Evolutionary conservation across 345 rosid species (phyloP).

Genomic region (Streptanthus diversifolius): DNA sequence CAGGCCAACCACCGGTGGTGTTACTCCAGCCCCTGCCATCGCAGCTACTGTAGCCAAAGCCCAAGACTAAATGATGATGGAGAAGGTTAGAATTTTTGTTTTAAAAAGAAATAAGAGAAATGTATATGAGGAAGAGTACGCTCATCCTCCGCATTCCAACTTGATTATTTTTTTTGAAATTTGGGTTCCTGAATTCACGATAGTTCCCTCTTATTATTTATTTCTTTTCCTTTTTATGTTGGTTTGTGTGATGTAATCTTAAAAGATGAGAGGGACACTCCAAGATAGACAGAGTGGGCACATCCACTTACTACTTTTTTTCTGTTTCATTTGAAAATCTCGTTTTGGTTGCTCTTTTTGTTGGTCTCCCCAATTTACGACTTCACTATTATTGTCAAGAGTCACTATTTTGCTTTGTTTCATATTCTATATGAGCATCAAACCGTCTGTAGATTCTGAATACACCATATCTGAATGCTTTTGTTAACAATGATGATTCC

Average conservation of each 20-base stretch:
- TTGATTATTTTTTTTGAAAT: constrained; percentile 14
- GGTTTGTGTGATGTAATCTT: constrained; percentile 15
- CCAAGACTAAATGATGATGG: constrained; percentile 13
- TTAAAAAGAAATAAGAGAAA: constrained; percentile 19
- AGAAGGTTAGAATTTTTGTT: constrained; percentile 33
- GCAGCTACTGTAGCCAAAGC: constrained; percentile 30
- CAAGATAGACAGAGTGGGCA: constrained; percentile 13
- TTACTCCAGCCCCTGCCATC: constrained; percentile 50
- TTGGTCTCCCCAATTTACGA: not conserved
- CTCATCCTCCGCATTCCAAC: constrained; percentile 26
- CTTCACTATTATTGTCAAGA: not conserved
- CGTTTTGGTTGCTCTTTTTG: not conserved
- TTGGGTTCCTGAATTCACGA: constrained; percentile 22
- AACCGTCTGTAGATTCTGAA: no score
- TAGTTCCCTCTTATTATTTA: not conserved
- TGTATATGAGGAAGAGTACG: constrained; percentile 13
- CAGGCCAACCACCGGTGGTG: constrained; percentile 99
- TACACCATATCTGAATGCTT: no score
- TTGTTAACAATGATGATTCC: no score
- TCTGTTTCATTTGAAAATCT: not conserved
- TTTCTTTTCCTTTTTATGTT: constrained; percentile 1
- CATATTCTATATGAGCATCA: not conserved
- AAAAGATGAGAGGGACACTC: constrained; percentile 7
- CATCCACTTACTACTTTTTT: constrained; percentile 23
- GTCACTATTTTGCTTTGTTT: not conserved